Evolutionary conservation across 2,329 filamentous ascomycete genomes (phyloP), one percentile per base, ranked within the genome.

Genomic region (Fusarium subtropicale): DNA sequence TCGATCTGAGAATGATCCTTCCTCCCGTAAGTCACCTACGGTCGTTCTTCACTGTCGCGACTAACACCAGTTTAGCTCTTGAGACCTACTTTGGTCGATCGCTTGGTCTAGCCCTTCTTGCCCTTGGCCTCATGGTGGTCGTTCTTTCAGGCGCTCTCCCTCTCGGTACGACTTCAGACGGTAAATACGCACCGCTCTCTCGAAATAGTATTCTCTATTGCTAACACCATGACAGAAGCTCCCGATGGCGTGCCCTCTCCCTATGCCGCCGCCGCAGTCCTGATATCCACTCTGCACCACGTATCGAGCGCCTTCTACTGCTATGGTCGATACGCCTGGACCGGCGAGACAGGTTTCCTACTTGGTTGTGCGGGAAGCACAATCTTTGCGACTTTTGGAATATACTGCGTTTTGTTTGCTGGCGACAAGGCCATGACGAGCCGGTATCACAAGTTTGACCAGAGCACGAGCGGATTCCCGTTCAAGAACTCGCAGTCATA

Each of bases 1-100:
- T 8, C 75, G 76, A 1, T 66, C 73, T 1, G 77, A 79, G 24
- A 72, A 76, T 54, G 75, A 78, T 16, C 59, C 66, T 18, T 66
- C 76, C 16, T 79, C 74, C 55, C 60, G 81, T 82, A 36, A 42
- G 79, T 10, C 26, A 5, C 12, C 13, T 12, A 11, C 22, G 22
- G 3, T 26, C 11, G 5, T n/a, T 5, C 4, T 28, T 41, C 15
- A 34, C 18, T 18, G 20, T 53, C 33, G 16, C 22, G 30, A 55
- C 41, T 57, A 58, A 58, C 30, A 44, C 18, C 28, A n/a, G 80
- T 38, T n/a, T n/a, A 75, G 74, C 64, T 26, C 82, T 93, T 33
- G 91, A 94, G 78, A 80, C 87, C 58, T 95, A 95, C 84, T 90
- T 94, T 77, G 88, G 88, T 53, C 90, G 92, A 42, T 88, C 86